Base-by-base conservation (phyloP, 331 rosid species). In the Cydonia oblonga region DNA sequence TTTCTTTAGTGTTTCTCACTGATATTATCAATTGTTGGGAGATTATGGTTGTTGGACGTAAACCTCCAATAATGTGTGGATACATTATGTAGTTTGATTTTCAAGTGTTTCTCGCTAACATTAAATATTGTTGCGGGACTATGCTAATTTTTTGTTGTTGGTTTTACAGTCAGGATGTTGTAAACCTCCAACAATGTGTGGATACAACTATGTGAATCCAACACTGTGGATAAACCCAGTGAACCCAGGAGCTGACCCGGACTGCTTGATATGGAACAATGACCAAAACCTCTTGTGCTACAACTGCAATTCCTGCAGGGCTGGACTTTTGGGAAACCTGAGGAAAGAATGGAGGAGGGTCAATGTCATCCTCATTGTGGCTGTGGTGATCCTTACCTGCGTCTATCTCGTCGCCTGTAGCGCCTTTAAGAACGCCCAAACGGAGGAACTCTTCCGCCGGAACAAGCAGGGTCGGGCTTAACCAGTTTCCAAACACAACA, bases 381-480 rank as follows among this genome's bases (percentile, higher is more conserved):
- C 98, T 2, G 79, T 91, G 20, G 96, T 88, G 42, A 80, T 89
- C n/a, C 87, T 95, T 32, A 86, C 88, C 9, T 89, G 86, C 77
- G 96, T 95, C 76, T 95, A 95, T 75, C 73, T 91, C 74, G 79
- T 95, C 44, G 98, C 91, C 66, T 91, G 92, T 49, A 86, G 96
- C 65, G 98, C 98, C 80, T 91, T 85, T 83, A 95, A 82, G 90
- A 95, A 95, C 49, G 97, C 96, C 35, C 90, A 87, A 68, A 95
- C 96, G 1, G 95, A 90, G 76, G 86, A 88, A 66, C 92, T 93
- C 54, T 93, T 91, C 84, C 73, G 73, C 49, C 93, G 88, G 65
- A 85, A 91, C 89, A 91, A 95, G 71, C 89, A 70, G 80, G 97
- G 97, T 46, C 87, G 96, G 96, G 84, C 78, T 78, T 95, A 73